A percentile compares a stretch with the other conserved stretches of the same genome.
These are phyloP conservation scores for Oryza meyeriana DNA, from an alignment of 176 grass and related monocot genomes.

Conservation along the genomic window DNA sequence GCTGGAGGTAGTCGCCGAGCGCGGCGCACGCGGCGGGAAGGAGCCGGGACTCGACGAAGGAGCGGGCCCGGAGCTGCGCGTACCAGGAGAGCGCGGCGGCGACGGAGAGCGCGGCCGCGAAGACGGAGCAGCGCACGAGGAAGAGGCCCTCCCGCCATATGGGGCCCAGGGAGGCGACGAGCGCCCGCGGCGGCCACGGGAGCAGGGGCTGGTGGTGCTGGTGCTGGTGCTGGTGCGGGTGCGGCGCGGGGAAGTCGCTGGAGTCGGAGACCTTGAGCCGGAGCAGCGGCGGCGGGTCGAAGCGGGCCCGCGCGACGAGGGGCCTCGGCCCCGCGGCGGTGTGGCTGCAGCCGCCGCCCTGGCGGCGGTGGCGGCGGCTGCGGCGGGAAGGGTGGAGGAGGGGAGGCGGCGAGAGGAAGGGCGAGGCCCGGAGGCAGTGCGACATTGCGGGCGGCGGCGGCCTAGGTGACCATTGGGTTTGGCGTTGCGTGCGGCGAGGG, in stretches of 20 bases:
- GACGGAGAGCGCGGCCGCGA: constrained; percentile 68
- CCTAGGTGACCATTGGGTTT: constrained; percentile 57
- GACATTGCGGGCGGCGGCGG: constrained; percentile 50
- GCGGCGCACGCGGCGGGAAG: constrained; percentile 76
- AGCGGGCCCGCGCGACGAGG: constrained; percentile 37
- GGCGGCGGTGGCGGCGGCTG: constrained; percentile 12
- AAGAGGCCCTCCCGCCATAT: constrained; percentile 91
- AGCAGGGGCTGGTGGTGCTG: constrained; percentile 30
- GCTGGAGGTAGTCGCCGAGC: constrained; percentile 73
- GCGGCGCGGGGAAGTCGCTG: constrained; percentile 32
- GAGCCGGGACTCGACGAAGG: constrained; percentile 75
- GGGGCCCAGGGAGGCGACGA: constrained; percentile 57
- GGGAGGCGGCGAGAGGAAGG: constrained; percentile 56
- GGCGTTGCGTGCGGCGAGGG: constrained; percentile 35
- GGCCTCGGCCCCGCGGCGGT: constrained; percentile 6
- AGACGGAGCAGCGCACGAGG: constrained; percentile 81
- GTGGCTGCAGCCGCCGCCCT: background rate
- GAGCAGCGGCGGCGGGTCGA: constrained; percentile 30
- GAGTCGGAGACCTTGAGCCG: constrained; percentile 42
- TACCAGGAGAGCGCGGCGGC: constrained; percentile 79
- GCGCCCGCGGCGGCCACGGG: background rate
- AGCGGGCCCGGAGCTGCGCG: constrained; percentile 59
- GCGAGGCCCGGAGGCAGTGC: constrained; percentile 36
- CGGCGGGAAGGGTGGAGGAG: constrained; percentile 20
- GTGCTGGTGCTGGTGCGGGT: background rate